phyloP scores from a whole-genome alignment of 371 early-diverging fungal genomes.

The Chytridiales sp. region DNA sequence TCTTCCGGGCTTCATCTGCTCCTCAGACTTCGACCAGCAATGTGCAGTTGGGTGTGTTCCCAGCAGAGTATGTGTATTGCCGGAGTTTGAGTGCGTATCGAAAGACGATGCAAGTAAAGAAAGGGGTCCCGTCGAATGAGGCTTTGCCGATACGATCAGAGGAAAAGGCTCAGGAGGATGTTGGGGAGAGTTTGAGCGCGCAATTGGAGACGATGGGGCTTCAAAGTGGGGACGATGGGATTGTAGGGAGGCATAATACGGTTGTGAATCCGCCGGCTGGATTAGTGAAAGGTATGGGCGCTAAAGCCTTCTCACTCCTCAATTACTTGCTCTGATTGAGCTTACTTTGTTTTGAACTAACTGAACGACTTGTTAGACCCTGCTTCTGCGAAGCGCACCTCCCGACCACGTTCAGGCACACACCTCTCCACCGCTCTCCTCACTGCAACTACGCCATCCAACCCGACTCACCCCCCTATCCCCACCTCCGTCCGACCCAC shows the following conservation, averaged over 20 bases:
- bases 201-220: not conserved
- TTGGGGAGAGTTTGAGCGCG: not conserved
- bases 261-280: not conserved
- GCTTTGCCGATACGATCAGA: not conserved
- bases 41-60: constrained; percentile 58
- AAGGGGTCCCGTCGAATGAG: constrained; percentile 49
- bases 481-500: constrained; percentile 24
- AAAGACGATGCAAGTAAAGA: constrained; percentile 32
- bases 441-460: not conserved
- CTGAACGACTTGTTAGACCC: not conserved
- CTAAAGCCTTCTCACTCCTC: not conserved
- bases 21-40: not conserved
- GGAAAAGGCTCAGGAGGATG: not conserved
- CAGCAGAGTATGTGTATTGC: constrained; percentile 52
- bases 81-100: constrained; percentile 18
- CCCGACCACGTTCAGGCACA: constrained; percentile 14
- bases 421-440: constrained; percentile 4
- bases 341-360: not conserved
- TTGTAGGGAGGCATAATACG: not conserved
- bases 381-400: not conserved
- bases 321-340: not conserved
- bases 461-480: constrained; percentile 19
- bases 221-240: not conserved
- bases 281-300: too few species aligned
- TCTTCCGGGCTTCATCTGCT: constrained; percentile 41